A percentile compares a stretch with the other conserved stretches of the same genome.
These are phyloP conservation scores for Geosiphon pyriformis DNA, from an alignment of 192 early-diverging fungal species.

Conservation along the genomic window DNA sequence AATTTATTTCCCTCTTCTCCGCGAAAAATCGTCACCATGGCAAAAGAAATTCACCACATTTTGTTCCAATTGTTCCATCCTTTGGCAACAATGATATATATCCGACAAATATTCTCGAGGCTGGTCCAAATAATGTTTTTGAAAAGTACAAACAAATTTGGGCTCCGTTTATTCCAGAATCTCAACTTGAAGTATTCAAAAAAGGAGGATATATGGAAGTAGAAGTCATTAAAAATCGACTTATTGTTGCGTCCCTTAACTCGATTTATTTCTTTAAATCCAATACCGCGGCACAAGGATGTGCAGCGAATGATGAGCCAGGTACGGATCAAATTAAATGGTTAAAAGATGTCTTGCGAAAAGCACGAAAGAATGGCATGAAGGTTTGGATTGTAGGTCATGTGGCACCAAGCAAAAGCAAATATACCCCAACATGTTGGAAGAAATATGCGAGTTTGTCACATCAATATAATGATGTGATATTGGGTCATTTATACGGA, in stretches of 20 bases:
- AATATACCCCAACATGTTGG: conserved; percentile 40
- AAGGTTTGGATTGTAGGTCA: conserved; percentile 64
- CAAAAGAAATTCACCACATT: conserved; percentile 23
- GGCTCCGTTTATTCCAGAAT: conserved; percentile 52
- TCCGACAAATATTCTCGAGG: conserved; percentile 60
- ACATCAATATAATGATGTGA: conserved; percentile 42
- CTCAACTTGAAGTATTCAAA: conserved; percentile 56
- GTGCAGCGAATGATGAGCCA: conserved; percentile 47
- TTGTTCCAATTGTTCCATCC: conserved; percentile 47
- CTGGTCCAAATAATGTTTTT: conserved; percentile 47
- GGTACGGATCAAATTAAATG: conserved; percentile 63
- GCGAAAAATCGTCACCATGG: conserved; percentile 16
- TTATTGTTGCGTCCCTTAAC: conserved; percentile 61
- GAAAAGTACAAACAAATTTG: conserved; percentile 47
- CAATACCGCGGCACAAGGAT: conserved; percentile 64
- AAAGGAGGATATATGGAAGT: conserved; percentile 62
- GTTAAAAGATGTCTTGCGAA: conserved; percentile 55
- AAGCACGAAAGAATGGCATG: conserved; percentile 36
- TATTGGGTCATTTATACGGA: conserved; percentile 65
- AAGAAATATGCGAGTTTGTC: conserved; percentile 38
- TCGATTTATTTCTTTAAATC: conserved; percentile 68
- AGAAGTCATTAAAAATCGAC: conserved; percentile 47
- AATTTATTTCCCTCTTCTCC: conserved; percentile 45
- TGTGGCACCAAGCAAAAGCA: conserved; percentile 49
- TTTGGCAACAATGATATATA: conserved; percentile 67